phyloP scores from a whole-genome alignment of 768 basidiomycete species.

The Tricholoma sp. region DNA sequence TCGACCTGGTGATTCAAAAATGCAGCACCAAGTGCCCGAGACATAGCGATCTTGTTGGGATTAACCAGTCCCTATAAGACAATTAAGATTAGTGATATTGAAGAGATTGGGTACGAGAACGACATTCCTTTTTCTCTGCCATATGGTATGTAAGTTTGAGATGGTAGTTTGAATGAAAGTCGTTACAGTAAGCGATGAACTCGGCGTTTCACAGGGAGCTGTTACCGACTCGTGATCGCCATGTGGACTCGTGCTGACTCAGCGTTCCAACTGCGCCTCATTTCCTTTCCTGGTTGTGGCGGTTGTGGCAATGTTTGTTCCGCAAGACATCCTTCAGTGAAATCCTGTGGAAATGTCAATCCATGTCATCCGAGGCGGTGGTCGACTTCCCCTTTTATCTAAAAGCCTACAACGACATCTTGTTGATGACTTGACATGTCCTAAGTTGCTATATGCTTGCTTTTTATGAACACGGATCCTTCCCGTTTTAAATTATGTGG shows the following conservation, averaged over 20 bases:
- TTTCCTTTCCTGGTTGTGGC: background rate
- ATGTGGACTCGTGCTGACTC: background rate
- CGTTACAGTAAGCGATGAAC: background rate
- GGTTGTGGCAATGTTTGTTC: too few species aligned
- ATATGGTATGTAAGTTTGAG: conserved; percentile 8
- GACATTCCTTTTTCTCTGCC: conserved; percentile 28
- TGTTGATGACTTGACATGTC: too few species aligned
- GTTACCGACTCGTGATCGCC: background rate
- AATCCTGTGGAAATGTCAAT: too few species aligned
- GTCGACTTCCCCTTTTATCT: too few species aligned
- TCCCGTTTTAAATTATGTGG: too few species aligned
- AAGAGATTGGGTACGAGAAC: background rate
- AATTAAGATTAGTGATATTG: background rate
- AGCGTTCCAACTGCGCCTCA: background rate
- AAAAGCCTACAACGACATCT: too few species aligned
- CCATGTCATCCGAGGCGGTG: too few species aligned
- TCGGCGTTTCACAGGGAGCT: conserved; percentile 1
- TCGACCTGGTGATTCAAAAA: conserved; percentile 87
- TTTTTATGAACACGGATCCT: too few species aligned
- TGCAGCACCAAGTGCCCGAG: conserved; percentile 80
- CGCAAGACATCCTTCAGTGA: too few species aligned
- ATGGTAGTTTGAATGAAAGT: background rate
- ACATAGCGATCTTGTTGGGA: conserved; percentile 72
- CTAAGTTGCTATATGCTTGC: too few species aligned
- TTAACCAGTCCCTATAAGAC: conserved; percentile 23